Evolutionary conservation across 164 flowering plant species (phyloP), one percentile per base, ranked within the genome.

Genomic region (Santalum album): DNA sequence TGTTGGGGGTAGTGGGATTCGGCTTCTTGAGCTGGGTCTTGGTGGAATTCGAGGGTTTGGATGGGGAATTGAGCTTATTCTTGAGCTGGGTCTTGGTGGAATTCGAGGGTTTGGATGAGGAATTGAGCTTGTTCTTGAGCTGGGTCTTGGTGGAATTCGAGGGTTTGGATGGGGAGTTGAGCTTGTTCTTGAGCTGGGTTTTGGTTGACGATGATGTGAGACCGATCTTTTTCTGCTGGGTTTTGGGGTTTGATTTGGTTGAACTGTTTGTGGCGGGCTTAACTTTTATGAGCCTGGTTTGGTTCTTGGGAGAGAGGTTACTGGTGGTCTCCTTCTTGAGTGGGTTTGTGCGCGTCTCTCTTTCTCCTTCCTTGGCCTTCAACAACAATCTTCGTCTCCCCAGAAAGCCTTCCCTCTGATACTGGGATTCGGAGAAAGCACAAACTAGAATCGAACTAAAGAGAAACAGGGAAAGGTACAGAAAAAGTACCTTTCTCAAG

Each of bases 51-150:
- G 74, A 34, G 23, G 78, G 34, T 29, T 29, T 29, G 4, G 34
- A 29, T 29, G 26, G 17, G 42, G 71, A 24, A 47, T 15, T 58
- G 60, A 54, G 10, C 40, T 36, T 32, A 11, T 7, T 38, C 16
- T 11, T 12, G 16, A 11, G 42, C 42, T 14, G 42, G 42, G 42
- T 38, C 51, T 67, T 68, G 54, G 79, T 70, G 29, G 86, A 75
- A 12, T 10, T 10, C 2, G 62, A 64, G 69, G 5, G 73, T 57
- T 76, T 78, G 1, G 78, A 69, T 16, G 77, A 75, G 66, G 78
- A 62, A 52, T 78, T 86, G 66, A 80, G 79, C 65, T 82, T 79
- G n/a, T n/a, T 29, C 63, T 80, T 76, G 65, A 69, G 51, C 53
- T 72, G 54, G 64, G 14, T 38, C 0, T 36, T 36, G 34, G 60